Evolutionary conservation across 371 early-diverging fungal genomes (phyloP), one percentile per base, ranked within the genome.

Genomic region (Mucor velutinosus): DNA sequence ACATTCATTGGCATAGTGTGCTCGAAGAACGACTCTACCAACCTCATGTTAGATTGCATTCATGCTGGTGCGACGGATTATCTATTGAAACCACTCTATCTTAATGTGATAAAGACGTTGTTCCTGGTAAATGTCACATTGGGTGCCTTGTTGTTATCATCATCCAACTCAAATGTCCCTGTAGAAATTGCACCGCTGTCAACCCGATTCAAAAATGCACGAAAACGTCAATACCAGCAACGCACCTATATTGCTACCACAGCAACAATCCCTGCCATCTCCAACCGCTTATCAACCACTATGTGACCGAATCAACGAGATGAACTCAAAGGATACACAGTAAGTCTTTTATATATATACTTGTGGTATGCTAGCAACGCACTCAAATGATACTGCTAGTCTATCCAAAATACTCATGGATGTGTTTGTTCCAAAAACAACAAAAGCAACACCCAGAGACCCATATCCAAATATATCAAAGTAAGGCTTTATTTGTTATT

Each of bases 41-140:
- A 61, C 19, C 75, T 77, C 37, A 79, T 81, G 82, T 35, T 79
- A 7, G 75, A 79, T 29, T 79, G 82, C 61, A 67, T 84, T 41
- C 78, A 86, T 41, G 74, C 81, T 7, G 85, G 85, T n/a, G 85
- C 85, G 25, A 75, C 82, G 7, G 84, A 85, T 67, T 85, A 83
- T 53, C 57, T 85, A 57, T 33, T 86, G n/a, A 80, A 80, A 56
- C 87, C 86, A 8, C 59, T 86, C 25, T 73, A 76, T 29, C 70
- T 76, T 32, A 76, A 84, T 72, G 82, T 78, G 11, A 80, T 83
- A 19, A 80, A 82, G 62, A 86, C 86, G 1, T 43, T 86, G 43
- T 86, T 84, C 69, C 60, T 86, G 77, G 86, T 86, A 69, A 76
- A 72, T 67, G 12, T 39, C 41, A 51, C 33, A 58, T 10, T 33